These are phyloP conservation scores for Musa beccarii DNA, from an alignment of 176 grass and related monocot genomes.

Conservation along the genomic window DNA sequence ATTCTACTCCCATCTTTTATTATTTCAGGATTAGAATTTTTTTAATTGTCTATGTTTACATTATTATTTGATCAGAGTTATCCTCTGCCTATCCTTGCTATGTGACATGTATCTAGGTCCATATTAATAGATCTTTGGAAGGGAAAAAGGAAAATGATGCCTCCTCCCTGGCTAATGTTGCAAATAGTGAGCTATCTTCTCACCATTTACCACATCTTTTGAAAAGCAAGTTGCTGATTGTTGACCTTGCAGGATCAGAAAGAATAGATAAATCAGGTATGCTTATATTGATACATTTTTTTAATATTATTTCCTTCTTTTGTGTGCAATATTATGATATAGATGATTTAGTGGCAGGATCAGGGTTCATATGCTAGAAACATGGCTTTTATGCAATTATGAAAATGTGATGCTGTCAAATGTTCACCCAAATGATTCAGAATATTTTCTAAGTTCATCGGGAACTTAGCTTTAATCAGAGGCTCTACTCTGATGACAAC, in stretches of 20 bases:
- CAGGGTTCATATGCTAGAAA: too few species aligned
- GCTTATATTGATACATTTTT: not conserved
- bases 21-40: not conserved
- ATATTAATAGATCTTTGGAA: slow-evolving; percentile 68
- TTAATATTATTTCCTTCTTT: not conserved
- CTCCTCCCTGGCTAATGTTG: slow-evolving; percentile 24
- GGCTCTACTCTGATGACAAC: not conserved
- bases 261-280: slow-evolving; percentile 87
- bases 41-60: not conserved
- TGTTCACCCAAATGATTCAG: not conserved
- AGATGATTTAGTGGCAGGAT: not conserved
- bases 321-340: not conserved
- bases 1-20: not conserved
- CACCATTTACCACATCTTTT: slow-evolving; percentile 54
- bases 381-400: not conserved
- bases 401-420: not conserved
- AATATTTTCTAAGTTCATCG: not conserved
- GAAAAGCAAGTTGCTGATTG: slow-evolving; percentile 92
- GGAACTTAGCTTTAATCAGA: not conserved
- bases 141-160: slow-evolving; percentile 37
- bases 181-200: slow-evolving; percentile 16
- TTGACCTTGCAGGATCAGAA: slow-evolving; percentile 97
- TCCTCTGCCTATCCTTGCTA: slow-evolving; percentile 3
- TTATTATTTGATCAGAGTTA: not conserved
- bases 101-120: slow-evolving; percentile 41